Evolutionary conservation across 2,329 filamentous ascomycete species (phyloP), one percentile per base, ranked within the genome.

Genomic region (Trichocomaceae sp.): DNA sequence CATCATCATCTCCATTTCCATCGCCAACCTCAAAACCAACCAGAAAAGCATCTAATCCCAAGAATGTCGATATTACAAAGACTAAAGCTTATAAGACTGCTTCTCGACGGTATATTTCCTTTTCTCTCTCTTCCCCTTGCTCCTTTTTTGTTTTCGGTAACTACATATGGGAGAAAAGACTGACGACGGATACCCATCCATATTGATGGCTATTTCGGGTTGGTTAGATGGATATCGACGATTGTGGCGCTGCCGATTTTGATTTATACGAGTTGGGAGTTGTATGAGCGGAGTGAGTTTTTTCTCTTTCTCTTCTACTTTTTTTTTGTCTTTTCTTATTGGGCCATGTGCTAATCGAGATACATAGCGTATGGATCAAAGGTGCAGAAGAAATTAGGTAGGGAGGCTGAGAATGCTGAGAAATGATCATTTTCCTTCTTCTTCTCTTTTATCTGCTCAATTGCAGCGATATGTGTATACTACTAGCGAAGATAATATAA

Each of bases 11-110:
- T 15, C 3, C 45, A n/a, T n/a, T 3, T 3, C 13, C 12, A n/a
- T 6, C 42, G 10, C 5, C 33, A 37, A n/a, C 5, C 23, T 4
- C 39, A 26, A 52, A 17, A 20, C 17, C 47, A 5, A 37, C 29
- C 4, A 48, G 5, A 42, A 54, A 19, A 39, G 33, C 10, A 48
- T 5, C 26, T 3, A 47, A 55, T 26, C 23, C 23, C 4, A 26
- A 26, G 23, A 26, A 26, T 45, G 48, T 59, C 20, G 70, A 74
- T 62, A 69, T 74, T 41, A 68, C 69, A 45, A 59, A 72, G 56
- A 74, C 72, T n/a, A 70, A 67, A 53, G 66, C 70, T 59, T 74
- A 74, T 59, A 73, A 72, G 56, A 54, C 58, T 56, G 67, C 68
- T 57, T 68, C 70, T 23, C 64, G 72, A 49, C 64, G 64, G 72